Evolutionary conservation across 2,329 filamentous ascomycete species (phyloP), one percentile per base, ranked within the genome.

Genomic region (Dothideomycetes sp.): DNA sequence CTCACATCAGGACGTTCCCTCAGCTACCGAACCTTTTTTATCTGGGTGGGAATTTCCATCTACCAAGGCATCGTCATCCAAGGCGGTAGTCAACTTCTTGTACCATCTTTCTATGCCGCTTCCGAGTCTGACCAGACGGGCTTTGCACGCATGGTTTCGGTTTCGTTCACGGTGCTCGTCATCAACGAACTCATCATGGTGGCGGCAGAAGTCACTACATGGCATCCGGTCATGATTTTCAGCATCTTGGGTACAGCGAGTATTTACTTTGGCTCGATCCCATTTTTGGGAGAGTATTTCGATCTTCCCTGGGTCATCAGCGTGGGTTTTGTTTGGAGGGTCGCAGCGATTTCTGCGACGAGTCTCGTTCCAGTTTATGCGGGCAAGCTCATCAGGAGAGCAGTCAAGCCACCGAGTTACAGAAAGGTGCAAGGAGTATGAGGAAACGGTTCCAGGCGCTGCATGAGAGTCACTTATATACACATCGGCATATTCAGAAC

Each of bases 121-220:
- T 39, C 45, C 16, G 31, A 45, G 19, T 37, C 43, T 16, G 43
- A 44, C 28, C 28, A 24, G 3, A 25, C 35, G 1, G 50, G 48
- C 4, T 67, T 68, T 49, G 52, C 53, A 13, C 53, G 57, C 45
- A 94, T 98, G 80, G 84, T 96, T 41, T 78, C 84, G 17, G 84
- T 98, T 32, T 87, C 81, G 44, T 98, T 94, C 58, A 93, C 89
- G 0, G 86, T 87, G 1, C 75, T 98, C 2, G 79, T 98, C 4
- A 68, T 96, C 47, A 98, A 96, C 60, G 91, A 98, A 60, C 74
- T 98, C 45, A 75, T 93, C 52, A 98, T 98, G 93, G 91, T 96
- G 2, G 89, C 88, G 3, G 85, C 94, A 45, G 84, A 94, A 58
- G 84, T 98, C 52, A 94, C 86, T 3, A 98, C 91, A 0, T 98